Conservation (phyloP, 2,329 filamentous ascomycete genomes). For the Elsinoe necatrix region DNA sequence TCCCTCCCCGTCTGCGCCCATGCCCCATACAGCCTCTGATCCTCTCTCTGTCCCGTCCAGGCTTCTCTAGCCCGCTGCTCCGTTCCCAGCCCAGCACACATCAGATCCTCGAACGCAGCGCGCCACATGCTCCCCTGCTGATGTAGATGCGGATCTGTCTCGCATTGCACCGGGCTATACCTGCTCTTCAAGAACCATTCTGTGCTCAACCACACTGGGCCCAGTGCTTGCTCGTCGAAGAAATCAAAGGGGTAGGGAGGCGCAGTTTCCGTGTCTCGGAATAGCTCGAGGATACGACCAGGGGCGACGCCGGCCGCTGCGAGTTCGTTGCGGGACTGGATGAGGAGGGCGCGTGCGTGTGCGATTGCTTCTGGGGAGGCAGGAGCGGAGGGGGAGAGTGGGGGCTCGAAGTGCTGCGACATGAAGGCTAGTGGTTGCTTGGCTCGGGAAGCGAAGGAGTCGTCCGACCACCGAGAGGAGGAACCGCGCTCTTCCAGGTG, state of each 20-base stretch:
- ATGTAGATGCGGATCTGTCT: slow-evolving; percentile 35
- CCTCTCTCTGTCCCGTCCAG: slow-evolving; percentile 16
- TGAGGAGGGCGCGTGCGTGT: slow-evolving; percentile 21
- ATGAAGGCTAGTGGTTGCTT: slow-evolving; percentile 11
- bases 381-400: neutral
- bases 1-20: slow-evolving; percentile 26
- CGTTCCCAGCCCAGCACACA: slow-evolving; percentile 36
- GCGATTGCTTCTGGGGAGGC: slow-evolving; percentile 19
- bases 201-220: slow-evolving; percentile 26
- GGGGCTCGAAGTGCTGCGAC: slow-evolving; percentile 14
- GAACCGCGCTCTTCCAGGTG: slow-evolving; percentile 24
- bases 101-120: slow-evolving; percentile 52
- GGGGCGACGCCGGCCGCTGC: slow-evolving; percentile 23
- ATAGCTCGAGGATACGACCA: slow-evolving; percentile 24
- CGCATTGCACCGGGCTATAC: slow-evolving; percentile 49
- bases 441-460: slow-evolving; percentile 12
- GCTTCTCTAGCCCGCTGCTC: slow-evolving; percentile 16
- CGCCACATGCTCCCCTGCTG: slow-evolving; percentile 41
- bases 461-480: slow-evolving; percentile 5
- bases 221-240: slow-evolving; percentile 14
- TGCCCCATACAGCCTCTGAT: slow-evolving; percentile 16
- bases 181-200: slow-evolving; percentile 35
- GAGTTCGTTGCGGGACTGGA: slow-evolving; percentile 19
- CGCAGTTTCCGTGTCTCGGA: slow-evolving; percentile 21
- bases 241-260: slow-evolving; percentile 19